Percentiles rank a stretch among this genome's conserved stretches.
Evolutionary conservation across 2,329 filamentous ascomycete genomes (phyloP).

Genomic region (Parastagonospora nodorum): DNA sequence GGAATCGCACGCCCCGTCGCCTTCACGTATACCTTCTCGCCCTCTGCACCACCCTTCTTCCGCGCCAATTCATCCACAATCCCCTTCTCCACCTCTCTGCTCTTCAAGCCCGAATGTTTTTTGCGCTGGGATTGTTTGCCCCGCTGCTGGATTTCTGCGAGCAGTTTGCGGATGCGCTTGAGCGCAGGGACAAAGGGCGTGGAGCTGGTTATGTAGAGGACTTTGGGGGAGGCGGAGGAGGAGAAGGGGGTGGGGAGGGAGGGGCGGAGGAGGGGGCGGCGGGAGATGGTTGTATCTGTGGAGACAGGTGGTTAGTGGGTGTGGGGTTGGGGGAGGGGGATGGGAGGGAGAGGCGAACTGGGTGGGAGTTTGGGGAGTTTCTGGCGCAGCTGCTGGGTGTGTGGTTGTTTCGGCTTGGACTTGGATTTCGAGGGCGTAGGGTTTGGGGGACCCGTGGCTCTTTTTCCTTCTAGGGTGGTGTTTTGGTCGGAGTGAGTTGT

Average conservation of each 20-base stretch:
- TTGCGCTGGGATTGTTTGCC: constrained; percentile 45
- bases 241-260: constrained; percentile 60
- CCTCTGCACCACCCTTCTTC: constrained; percentile 19
- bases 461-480: not conserved
- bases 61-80: constrained; percentile 30
- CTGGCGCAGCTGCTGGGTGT: not conserved
- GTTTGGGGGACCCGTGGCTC: not conserved
- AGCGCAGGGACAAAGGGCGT: constrained; percentile 72
- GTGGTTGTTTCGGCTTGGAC: constrained; percentile 1
- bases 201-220: constrained; percentile 68
- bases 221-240: constrained; percentile 55
- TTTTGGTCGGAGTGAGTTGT: not conserved
- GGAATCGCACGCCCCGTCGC: constrained; percentile 71
- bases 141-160: constrained; percentile 62
- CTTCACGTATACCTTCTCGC: constrained; percentile 63
- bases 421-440: constrained; percentile 3
- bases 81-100: constrained; percentile 33
- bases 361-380: constrained; percentile 28
- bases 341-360: constrained; percentile 17
- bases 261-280: constrained; percentile 64
- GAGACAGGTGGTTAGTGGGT: constrained; percentile 3
- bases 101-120: constrained; percentile 17
- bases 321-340: not conserved
- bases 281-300: constrained; percentile 55
- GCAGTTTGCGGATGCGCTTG: constrained; percentile 67